Conservation (phyloP, 352 stramenopile species). For the Phytopythium cucurbitacearum region DNA sequence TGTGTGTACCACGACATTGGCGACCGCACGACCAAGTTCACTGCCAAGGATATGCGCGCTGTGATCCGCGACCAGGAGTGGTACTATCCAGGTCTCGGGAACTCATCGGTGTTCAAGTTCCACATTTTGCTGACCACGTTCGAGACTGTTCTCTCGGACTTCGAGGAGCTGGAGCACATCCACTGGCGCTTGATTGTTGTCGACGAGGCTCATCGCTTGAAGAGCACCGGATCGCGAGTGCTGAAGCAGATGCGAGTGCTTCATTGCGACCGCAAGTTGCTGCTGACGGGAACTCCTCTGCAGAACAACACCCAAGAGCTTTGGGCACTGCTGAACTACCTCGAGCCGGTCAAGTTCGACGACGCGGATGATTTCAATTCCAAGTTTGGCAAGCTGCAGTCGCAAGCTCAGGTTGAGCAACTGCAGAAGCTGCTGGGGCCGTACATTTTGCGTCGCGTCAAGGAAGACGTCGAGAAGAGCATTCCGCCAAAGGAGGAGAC, state of each 20-base stretch:
- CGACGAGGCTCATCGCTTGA: constrained; percentile 81
- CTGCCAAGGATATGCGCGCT: constrained; percentile 82
- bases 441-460: constrained; percentile 96
- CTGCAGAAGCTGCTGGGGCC: constrained; percentile 93
- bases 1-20: constrained; percentile 98
- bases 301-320: constrained; percentile 97
- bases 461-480: constrained; percentile 96
- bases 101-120: constrained; percentile 92
- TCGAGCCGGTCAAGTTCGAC: constrained; percentile 92
- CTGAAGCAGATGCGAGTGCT: constrained; percentile 86
- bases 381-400: constrained; percentile 92
- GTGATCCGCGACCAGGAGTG: constrained; percentile 86
- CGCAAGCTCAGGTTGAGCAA: constrained; percentile 91
- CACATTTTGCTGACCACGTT: constrained; percentile 83
- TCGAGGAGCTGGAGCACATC: constrained; percentile 84
- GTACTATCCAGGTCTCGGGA: constrained; percentile 85
- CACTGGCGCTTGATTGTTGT: constrained; percentile 83
- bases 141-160: constrained; percentile 78
- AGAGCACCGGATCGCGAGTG: constrained; percentile 74
- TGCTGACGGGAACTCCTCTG: constrained; percentile 96
- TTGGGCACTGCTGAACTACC: constrained; percentile 96
- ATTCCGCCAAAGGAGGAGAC: constrained; percentile 97
- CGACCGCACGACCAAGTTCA: constrained; percentile 74
- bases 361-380: constrained; percentile 88
- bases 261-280: constrained; percentile 86